Percentiles rank a stretch among this genome's conserved stretches.
phyloP scores from a whole-genome alignment of 352 stramenopile species.

The Globisporangium nodosum region DNA sequence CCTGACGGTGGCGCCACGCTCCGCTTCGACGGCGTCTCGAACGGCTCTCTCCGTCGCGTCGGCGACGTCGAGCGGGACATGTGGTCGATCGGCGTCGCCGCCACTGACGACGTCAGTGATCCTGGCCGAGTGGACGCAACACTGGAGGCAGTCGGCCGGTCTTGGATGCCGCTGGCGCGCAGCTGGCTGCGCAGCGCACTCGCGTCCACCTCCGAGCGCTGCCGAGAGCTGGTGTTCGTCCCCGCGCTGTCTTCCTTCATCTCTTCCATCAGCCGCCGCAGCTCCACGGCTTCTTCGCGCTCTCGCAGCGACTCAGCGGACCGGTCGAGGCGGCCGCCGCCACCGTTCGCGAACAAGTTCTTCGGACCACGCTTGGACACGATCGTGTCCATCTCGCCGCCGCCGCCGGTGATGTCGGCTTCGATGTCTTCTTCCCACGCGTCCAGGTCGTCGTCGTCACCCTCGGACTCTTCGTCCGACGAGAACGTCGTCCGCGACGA shows the following conservation, averaged over 20 bases:
- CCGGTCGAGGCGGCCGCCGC: constrained; percentile 58
- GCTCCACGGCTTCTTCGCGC: constrained; percentile 70
- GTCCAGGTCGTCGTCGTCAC: constrained; percentile 66
- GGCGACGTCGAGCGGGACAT: background rate
- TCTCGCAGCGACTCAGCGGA: constrained; percentile 65
- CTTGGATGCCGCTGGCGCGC: constrained; percentile 20
- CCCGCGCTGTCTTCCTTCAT: constrained; percentile 62
- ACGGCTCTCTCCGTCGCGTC: background rate
- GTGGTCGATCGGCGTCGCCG: background rate
- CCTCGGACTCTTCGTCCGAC: constrained; percentile 67
- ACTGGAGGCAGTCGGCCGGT: background rate
- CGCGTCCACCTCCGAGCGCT: constrained; percentile 61
- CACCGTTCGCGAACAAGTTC: constrained; percentile 70
- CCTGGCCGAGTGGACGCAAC: background rate
- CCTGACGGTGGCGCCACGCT: background rate
- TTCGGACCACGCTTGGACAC: constrained; percentile 54
- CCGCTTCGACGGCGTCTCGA: background rate
- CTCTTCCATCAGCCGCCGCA: constrained; percentile 74
- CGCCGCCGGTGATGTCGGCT: constrained; percentile 53
- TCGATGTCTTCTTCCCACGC: constrained; percentile 73
- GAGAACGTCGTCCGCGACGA: constrained; percentile 53
- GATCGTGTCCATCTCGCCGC: constrained; percentile 46
- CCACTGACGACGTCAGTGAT: background rate
- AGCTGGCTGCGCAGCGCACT: constrained; percentile 61
- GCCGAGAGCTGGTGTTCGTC: constrained; percentile 7